Evolutionary conservation across 164 flowering plant genomes (phyloP).

Genomic region (Euptelea pleiosperma): DNA sequence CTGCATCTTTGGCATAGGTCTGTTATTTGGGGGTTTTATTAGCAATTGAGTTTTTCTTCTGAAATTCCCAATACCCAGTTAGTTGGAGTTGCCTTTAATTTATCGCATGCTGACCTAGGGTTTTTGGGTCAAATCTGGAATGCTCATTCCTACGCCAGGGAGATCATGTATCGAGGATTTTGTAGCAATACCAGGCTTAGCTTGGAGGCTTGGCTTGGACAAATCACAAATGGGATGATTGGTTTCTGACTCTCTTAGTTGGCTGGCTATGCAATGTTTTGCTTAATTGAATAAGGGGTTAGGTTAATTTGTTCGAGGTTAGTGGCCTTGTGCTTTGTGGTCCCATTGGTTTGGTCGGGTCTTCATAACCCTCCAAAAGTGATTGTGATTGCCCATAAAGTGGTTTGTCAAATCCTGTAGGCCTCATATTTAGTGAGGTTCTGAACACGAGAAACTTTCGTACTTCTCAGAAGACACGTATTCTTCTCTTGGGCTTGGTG

Average conservation of each 20-base stretch:
- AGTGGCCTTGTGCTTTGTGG: conserved; percentile 4
- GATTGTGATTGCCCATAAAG: not conserved
- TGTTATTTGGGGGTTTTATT: too few relatives aligned
- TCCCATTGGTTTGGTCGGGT: conserved; percentile 1
- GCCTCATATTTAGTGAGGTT: too few relatives aligned
- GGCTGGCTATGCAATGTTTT: not conserved
- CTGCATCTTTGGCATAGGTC: too few relatives aligned
- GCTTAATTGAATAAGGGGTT: too few relatives aligned
- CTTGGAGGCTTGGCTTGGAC: too few relatives aligned
- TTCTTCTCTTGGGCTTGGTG: not conserved
- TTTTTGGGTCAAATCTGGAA: not conserved
- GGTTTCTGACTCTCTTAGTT: not conserved
- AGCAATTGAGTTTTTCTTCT: too few relatives aligned
- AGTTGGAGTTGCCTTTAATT: not conserved
- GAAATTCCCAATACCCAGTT: too few relatives aligned
- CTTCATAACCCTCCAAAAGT: not conserved
- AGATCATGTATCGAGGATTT: not conserved
- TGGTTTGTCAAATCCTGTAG: not conserved
- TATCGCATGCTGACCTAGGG: not conserved
- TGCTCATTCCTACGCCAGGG: not conserved
- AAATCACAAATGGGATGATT: too few relatives aligned
- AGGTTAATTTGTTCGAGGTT: not conserved
- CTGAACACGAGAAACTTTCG: conserved; percentile 1
- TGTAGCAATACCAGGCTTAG: not conserved
- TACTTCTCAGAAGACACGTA: not conserved